These are phyloP conservation scores for Kodamaea restingae DNA, from an alignment of 805 yeast species.

Conservation along the genomic window DNA sequence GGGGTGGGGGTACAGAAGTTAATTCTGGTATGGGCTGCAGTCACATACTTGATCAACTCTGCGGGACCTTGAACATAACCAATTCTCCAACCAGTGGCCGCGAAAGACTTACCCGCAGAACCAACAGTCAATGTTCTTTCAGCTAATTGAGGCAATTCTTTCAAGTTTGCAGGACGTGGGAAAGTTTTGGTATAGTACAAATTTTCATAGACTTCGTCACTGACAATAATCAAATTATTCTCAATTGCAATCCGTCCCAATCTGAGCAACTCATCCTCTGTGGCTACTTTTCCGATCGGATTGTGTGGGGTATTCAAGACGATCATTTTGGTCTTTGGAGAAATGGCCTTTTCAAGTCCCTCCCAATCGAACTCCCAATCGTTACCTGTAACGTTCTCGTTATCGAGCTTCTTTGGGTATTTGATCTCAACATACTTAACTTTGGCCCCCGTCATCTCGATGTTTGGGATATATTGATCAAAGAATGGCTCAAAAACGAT, in stretches of 20 bases:
- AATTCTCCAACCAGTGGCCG: slow-evolving; percentile 99
- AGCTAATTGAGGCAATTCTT: slow-evolving; percentile 63
- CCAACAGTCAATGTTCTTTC: slow-evolving; percentile 86
- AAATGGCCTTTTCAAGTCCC: slow-evolving; percentile 68
- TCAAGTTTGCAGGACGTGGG: slow-evolving; percentile 78
- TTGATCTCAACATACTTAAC: slow-evolving; percentile 82
- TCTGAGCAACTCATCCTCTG: slow-evolving; percentile 63
- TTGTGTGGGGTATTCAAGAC: slow-evolving; percentile 94
- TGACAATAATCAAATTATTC: slow-evolving; percentile 73
- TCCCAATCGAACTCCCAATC: slow-evolving; percentile 87
- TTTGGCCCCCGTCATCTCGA: slow-evolving; percentile 90
- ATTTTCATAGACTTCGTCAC: slow-evolving; percentile 96
- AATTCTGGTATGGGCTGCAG: slow-evolving; percentile 90
- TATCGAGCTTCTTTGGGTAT: slow-evolving; percentile 71
- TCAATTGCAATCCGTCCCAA: slow-evolving; percentile 84
- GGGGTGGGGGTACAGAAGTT: slow-evolving; percentile 91
- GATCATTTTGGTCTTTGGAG: slow-evolving; percentile 75
- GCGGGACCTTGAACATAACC: slow-evolving; percentile 93
- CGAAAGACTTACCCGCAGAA: slow-evolving; percentile 95
- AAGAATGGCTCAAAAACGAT: slow-evolving; percentile 96
- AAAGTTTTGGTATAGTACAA: slow-evolving; percentile 66
- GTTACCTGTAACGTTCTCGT: slow-evolving; percentile 63
- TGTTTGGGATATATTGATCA: slow-evolving; percentile 93
- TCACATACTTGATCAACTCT: slow-evolving; percentile 74
- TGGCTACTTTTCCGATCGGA: slow-evolving; percentile 90